These are phyloP conservation scores for Paramecium sonneborni DNA, from an alignment of 73 alveolate species.

Conservation along the genomic window DNA sequence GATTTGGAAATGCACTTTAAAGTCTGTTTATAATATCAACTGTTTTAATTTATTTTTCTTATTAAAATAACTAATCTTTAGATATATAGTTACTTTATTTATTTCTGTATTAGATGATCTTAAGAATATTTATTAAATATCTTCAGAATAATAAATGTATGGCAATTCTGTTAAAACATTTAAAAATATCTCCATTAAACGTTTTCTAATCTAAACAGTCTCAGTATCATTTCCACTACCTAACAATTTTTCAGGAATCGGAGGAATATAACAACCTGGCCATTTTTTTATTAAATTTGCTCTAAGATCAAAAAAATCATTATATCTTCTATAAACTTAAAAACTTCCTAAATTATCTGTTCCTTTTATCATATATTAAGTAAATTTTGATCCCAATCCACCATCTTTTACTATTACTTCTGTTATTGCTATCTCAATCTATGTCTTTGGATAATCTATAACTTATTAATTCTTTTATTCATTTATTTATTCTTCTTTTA, in stretches of 20 bases:
- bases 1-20: not conserved
- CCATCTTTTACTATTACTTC: not conserved
- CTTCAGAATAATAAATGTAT: constrained; percentile 34
- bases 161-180: not conserved
- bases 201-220: not conserved
- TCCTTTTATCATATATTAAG: not conserved
- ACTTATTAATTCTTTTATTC: not conserved
- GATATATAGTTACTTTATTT: not conserved
- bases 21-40: not conserved
- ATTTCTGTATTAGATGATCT: not conserved
- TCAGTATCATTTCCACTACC: constrained; percentile 46
- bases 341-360: constrained; percentile 47
- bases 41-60: not conserved
- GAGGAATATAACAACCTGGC: constrained; percentile 96
- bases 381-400: not conserved
- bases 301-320: constrained; percentile 91
- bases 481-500: not conserved
- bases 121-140: not conserved
- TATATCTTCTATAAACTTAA: constrained; percentile 79
- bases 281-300: constrained; percentile 75
- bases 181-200: constrained; percentile 19
- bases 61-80: not conserved
- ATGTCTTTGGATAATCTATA: not conserved
- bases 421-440: not conserved
- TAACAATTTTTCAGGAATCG: constrained; percentile 75